Conservation (phyloP, 176 grass and related monocot species). For the Zoysia japonica region DNA sequence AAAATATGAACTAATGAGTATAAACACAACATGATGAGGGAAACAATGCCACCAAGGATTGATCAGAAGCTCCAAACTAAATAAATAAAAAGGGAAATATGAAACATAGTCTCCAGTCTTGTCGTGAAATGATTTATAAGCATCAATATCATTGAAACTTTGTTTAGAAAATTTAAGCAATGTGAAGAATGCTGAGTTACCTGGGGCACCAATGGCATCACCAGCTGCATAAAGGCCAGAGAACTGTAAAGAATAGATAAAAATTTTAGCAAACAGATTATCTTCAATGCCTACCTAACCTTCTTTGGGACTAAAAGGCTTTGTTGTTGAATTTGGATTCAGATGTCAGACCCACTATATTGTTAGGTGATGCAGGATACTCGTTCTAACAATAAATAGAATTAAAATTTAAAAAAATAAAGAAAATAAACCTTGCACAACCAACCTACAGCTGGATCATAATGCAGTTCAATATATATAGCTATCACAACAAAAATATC, state of each 20-base stretch:
- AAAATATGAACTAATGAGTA: too few species aligned
- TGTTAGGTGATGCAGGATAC: conserved; percentile 2
- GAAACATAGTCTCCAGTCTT: background rate
- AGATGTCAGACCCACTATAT: background rate
- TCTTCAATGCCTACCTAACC: background rate
- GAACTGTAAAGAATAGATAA: conserved; percentile 58
- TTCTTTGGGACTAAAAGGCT: too few species aligned
- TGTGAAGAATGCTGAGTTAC: conserved; percentile 45
- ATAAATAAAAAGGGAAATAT: background rate
- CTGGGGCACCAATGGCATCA: conserved; percentile 62
- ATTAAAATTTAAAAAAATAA: too few species aligned
- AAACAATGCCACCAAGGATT: background rate
- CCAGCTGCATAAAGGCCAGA: conserved; percentile 73
- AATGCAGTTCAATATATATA: background rate
- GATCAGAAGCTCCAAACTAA: background rate
- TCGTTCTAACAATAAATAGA: background rate
- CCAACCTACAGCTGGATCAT: background rate
- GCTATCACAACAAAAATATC: background rate
- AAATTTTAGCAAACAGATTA: conserved; percentile 24
- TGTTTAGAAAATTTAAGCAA: background rate
- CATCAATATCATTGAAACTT: background rate
- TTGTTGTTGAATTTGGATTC: conserved; percentile 24
- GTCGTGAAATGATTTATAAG: background rate
- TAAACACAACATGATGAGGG: background rate
- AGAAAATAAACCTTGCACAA: background rate